These are phyloP conservation scores for Tubosaeta sp. DNA, from an alignment of 768 basidiomycete genomes.

Conservation along the genomic window DNA sequence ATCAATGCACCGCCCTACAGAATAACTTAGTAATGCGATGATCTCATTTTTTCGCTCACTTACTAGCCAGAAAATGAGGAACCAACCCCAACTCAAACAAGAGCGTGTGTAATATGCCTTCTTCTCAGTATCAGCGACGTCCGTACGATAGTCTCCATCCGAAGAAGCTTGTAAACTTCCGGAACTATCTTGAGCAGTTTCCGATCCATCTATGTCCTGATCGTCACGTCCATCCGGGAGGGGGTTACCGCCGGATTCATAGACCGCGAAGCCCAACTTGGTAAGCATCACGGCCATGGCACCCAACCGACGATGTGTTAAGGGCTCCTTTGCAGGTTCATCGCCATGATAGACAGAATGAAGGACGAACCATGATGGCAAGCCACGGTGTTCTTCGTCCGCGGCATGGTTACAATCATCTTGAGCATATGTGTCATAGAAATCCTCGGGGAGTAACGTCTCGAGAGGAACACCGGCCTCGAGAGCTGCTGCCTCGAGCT, in stretches of 20 bases:
- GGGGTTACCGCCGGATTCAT: slow-evolving; percentile 18
- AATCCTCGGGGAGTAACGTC: slow-evolving; percentile 43
- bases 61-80: slow-evolving; percentile 78
- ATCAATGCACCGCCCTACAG: slow-evolving; percentile 61
- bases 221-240: background rate
- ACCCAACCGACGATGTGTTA: slow-evolving; percentile 56
- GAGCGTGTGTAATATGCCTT: slow-evolving; percentile 58
- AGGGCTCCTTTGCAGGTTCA: slow-evolving; percentile 22
- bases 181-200: background rate
- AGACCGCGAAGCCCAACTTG: slow-evolving; percentile 44
- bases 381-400: background rate
- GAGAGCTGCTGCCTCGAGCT: slow-evolving; percentile 59
- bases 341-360: slow-evolving; percentile 19
- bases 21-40: background rate
- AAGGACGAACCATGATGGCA: slow-evolving; percentile 16
- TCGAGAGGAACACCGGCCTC: slow-evolving; percentile 64
- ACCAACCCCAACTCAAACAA: slow-evolving; percentile 51
- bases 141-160: slow-evolving; percentile 17
- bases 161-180: slow-evolving; percentile 7
- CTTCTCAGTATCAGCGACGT: slow-evolving; percentile 38
- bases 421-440: slow-evolving; percentile 20
- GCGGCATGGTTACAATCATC: background rate
- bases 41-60: slow-evolving; percentile 12
- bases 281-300: slow-evolving; percentile 55
- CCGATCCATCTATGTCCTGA: background rate